These are phyloP conservation scores for Mycena rebaudengoi DNA, from an alignment of 768 basidiomycete species.

Conservation along the genomic window DNA sequence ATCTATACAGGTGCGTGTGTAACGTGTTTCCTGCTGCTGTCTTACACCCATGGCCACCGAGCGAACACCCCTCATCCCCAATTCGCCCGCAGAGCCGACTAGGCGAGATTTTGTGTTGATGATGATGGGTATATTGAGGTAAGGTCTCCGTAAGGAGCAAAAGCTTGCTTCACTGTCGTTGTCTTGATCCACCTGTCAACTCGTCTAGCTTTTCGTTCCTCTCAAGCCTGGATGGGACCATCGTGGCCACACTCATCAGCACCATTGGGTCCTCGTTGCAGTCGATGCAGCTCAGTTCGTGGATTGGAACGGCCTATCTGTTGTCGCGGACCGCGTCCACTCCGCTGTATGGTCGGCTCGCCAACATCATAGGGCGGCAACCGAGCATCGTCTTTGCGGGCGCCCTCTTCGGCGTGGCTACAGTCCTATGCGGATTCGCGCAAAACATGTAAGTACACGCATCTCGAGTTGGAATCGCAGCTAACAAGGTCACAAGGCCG, in stretches of 20 bases:
- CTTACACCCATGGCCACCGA: neutral
- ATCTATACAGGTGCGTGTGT: too few relatives aligned
- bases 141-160: conserved; percentile 74
- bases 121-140: conserved; percentile 8
- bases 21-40: neutral
- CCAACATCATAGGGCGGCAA: conserved; percentile 57
- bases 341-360: conserved; percentile 67
- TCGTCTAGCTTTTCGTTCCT: conserved; percentile 12
- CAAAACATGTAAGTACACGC: neutral
- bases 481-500: neutral
- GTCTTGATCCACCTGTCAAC: too few relatives aligned
- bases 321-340: conserved; percentile 72
- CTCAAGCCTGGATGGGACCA: conserved; percentile 49
- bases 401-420: conserved; percentile 68
- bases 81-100: neutral
- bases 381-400: conserved; percentile 67
- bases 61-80: neutral
- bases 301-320: conserved; percentile 72
- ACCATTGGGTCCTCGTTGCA: conserved; percentile 69
- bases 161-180: conserved; percentile 38
- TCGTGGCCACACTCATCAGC: conserved; percentile 67
- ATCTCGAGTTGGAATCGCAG: neutral
- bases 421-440: conserved; percentile 71
- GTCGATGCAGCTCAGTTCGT: conserved; percentile 62
- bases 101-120: neutral